Percentiles rank a stretch among this genome's conserved stretches.
These are phyloP conservation scores for Sarcomyxa edulis DNA, from an alignment of 768 basidiomycete species.

Conservation along the genomic window DNA sequence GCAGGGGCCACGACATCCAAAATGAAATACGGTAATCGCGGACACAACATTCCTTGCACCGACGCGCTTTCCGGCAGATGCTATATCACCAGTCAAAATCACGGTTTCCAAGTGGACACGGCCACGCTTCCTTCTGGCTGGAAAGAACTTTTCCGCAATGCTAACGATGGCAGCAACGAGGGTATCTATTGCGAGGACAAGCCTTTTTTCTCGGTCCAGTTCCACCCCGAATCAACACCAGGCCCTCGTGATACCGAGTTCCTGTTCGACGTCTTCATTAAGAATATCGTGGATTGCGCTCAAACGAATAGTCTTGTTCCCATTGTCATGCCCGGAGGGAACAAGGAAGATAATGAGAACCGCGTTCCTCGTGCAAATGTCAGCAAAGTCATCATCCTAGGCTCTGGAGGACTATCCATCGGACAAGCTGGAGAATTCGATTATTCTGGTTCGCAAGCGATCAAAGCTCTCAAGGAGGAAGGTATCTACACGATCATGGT, in stretches of 20 bases:
- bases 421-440: constrained; percentile 99
- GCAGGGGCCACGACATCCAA: constrained; percentile 93
- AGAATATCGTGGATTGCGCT: constrained; percentile 74
- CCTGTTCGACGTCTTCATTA: constrained; percentile 95
- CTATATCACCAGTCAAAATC: constrained; percentile 99
- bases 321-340: constrained; percentile 73
- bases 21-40: constrained; percentile 99
- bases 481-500: constrained; percentile 99
- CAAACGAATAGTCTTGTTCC: constrained; percentile 48
- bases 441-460: constrained; percentile 98
- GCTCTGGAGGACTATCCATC: constrained; percentile 95
- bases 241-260: constrained; percentile 99
- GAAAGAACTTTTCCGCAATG: constrained; percentile 94
- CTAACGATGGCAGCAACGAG: constrained; percentile 97
- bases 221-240: constrained; percentile 96
- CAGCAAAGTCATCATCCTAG: constrained; percentile 92
- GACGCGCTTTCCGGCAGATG: constrained; percentile 91
- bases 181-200: constrained; percentile 91
- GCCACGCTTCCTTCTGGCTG: constrained; percentile 74
- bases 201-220: constrained; percentile 98
- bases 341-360: constrained; percentile 76
- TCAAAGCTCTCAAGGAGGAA: constrained; percentile 98
- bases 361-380: constrained; percentile 71
- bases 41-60: constrained; percentile 98
- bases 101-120: constrained; percentile 93